Evolutionary conservation across 805 yeast species (phyloP).

Genomic region (Wickerhamiella dianesei): DNA sequence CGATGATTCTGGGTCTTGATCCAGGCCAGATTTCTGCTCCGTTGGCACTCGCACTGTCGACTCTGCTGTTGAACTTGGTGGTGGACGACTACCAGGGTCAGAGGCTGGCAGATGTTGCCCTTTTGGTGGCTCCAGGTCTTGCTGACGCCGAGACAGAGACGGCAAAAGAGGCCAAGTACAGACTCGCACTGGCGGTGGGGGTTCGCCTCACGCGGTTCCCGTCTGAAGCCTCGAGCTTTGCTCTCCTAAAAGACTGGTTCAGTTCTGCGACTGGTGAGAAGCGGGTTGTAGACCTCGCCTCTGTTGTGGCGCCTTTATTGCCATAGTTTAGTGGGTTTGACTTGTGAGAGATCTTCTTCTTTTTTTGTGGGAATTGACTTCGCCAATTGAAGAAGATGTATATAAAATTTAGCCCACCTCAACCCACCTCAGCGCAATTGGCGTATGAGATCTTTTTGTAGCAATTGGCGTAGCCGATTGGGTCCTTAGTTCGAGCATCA

Average conservation of each 20-base stretch:
- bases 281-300: constrained; percentile 9
- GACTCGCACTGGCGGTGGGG: constrained; percentile 17
- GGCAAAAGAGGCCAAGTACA: constrained; percentile 16
- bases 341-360: neutral
- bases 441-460: too few species aligned
- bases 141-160: neutral
- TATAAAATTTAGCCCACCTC: too few species aligned
- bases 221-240: neutral
- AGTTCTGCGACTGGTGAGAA: constrained; percentile 2
- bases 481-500: too few species aligned
- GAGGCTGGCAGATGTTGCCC: neutral
- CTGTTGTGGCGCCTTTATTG: constrained; percentile 4
- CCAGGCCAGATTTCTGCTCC: constrained; percentile 7
- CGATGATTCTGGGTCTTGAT: constrained; percentile 12
- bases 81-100: constrained; percentile 6
- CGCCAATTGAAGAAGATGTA: too few species aligned
- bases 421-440: too few species aligned
- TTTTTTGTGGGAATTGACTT: neutral
- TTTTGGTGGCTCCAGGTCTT: constrained; percentile 4
- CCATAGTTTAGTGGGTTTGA: neutral
- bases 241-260: constrained; percentile 5
- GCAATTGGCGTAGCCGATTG: too few species aligned
- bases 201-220: constrained; percentile 9
- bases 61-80: constrained; percentile 23
- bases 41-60: constrained; percentile 32